These are phyloP conservation scores for Rhizoclosmatium globosum DNA, from an alignment of 192 early-diverging fungal species.

Conservation along the genomic window DNA sequence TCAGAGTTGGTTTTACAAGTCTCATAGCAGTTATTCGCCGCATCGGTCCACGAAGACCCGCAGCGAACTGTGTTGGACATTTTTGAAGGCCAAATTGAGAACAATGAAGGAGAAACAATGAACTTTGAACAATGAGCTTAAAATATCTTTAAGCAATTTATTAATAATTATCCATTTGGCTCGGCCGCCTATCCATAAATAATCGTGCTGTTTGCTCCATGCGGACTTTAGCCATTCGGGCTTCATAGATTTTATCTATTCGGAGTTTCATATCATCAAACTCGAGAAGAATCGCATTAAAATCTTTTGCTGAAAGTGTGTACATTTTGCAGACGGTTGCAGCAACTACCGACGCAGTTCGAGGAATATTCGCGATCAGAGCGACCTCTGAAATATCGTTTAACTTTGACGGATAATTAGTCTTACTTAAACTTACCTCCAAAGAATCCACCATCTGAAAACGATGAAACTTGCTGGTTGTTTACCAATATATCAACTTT, in stretches of 20 bases:
- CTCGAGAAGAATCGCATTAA: constrained; percentile 30
- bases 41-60: background rate
- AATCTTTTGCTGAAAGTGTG: constrained; percentile 20
- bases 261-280: constrained; percentile 38
- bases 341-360: constrained; percentile 32
- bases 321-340: constrained; percentile 24
- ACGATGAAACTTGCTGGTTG: constrained; percentile 25
- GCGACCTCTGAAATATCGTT: constrained; percentile 30
- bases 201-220: constrained; percentile 19
- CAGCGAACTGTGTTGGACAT: background rate
- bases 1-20: background rate
- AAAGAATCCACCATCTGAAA: constrained; percentile 46
- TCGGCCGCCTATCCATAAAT: constrained; percentile 11
- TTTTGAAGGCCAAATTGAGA: background rate
- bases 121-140: background rate
- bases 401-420: background rate
- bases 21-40: background rate
- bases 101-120: background rate
- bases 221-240: constrained; percentile 35
- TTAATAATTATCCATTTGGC: background rate
- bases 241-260: constrained; percentile 35
- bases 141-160: background rate
- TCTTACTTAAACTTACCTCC: constrained; percentile 34
- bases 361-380: constrained; percentile 37
- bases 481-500: constrained; percentile 41